phyloP scores from a whole-genome alignment of 305 asterid species.

The Fraxinus nigra region DNA sequence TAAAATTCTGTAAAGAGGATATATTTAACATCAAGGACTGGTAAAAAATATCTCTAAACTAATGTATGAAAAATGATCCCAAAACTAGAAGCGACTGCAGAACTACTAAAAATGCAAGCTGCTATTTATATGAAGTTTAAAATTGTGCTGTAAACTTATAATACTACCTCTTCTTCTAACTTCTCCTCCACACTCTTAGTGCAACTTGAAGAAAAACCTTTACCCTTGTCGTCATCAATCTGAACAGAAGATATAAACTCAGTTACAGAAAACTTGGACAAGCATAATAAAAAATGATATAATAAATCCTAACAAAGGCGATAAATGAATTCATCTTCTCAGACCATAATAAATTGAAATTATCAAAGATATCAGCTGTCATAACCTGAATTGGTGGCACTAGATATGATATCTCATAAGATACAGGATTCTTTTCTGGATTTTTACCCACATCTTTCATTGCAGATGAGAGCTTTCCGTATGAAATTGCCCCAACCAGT shows the following conservation, averaged over 20 bases:
- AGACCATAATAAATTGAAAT: slow-evolving; percentile 8
- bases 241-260: slow-evolving; percentile 29
- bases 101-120: slow-evolving; percentile 5
- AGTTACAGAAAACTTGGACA: slow-evolving; percentile 19
- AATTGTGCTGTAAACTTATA: slow-evolving; percentile 6
- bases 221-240: slow-evolving; percentile 79
- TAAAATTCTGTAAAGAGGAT: background rate
- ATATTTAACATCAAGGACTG: background rate
- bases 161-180: slow-evolving; percentile 78
- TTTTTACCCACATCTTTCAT: slow-evolving; percentile 50
- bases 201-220: slow-evolving; percentile 50
- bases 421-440: slow-evolving; percentile 67
- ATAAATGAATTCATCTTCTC: slow-evolving; percentile 2
- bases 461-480: slow-evolving; percentile 67
- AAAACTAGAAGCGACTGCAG: background rate
- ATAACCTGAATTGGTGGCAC: slow-evolving; percentile 86
- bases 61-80: slow-evolving; percentile 8
- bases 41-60: slow-evolving; percentile 11
- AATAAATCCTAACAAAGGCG: slow-evolving; percentile 7
- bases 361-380: slow-evolving; percentile 20
- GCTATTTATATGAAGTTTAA: slow-evolving; percentile 10
- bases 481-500: slow-evolving; percentile 74
- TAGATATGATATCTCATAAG: slow-evolving; percentile 60
- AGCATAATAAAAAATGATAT: slow-evolving; percentile 12
- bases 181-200: slow-evolving; percentile 68